Evolutionary conservation across 2,329 filamentous ascomycete genomes (phyloP).

Genomic region (Colletotrichum horii): DNA sequence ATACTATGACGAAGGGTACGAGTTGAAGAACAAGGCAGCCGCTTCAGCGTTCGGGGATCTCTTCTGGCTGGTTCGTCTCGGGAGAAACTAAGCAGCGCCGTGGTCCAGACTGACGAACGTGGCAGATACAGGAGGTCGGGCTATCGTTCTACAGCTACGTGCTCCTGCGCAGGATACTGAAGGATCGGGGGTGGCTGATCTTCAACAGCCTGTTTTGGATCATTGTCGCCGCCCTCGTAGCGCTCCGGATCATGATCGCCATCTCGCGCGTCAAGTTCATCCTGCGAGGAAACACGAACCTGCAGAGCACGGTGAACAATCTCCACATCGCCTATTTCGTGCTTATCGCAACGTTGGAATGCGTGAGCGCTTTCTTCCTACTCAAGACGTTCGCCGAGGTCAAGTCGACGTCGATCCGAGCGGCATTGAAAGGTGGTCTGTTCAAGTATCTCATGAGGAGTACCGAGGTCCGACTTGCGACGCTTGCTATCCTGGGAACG

Average conservation of each 20-base stretch:
- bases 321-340: constrained; percentile 48
- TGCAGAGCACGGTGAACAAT: constrained; percentile 37
- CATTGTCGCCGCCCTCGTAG: constrained; percentile 56
- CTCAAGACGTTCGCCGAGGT: constrained; percentile 41
- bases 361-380: constrained; percentile 43
- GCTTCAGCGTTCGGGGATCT: constrained; percentile 45
- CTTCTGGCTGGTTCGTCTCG: constrained; percentile 40
- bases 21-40: constrained; percentile 29
- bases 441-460: constrained; percentile 45
- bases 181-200: constrained; percentile 42
- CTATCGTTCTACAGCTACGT: constrained; percentile 56
- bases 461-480: constrained; percentile 44
- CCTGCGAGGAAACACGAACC: constrained; percentile 23
- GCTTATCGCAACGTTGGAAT: constrained; percentile 44
- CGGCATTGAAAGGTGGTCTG: constrained; percentile 32
- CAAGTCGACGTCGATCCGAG: constrained; percentile 32
- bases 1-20: constrained; percentile 36
- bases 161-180: constrained; percentile 56
- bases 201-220: constrained; percentile 62
- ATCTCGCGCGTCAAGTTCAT: constrained; percentile 34
- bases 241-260: constrained; percentile 50
- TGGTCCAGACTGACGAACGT: background rate
- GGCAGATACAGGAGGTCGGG: constrained; percentile 47
- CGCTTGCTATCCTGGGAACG: constrained; percentile 41
- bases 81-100: background rate